Evolutionary conservation across 768 basidiomycete species (phyloP), one percentile per base, ranked within the genome.

Genomic region (Trametes villosa): DNA sequence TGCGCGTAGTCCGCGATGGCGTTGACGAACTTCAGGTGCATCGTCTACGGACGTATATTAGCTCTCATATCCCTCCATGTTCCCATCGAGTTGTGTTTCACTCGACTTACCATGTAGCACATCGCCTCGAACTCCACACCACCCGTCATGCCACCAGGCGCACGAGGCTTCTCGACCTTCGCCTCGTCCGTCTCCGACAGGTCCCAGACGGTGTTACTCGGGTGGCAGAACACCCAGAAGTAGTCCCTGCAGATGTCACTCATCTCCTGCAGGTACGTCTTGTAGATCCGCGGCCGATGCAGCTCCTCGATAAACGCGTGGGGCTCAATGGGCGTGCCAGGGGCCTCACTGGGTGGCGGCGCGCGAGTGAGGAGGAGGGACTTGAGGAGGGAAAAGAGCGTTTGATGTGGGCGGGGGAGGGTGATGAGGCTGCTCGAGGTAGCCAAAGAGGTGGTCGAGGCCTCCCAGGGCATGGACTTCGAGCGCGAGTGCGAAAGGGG

Each of bases 101-200:
- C n/a, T n/a, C n/a, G n/a, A 78, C 92, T 65, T 68, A 98, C 96
- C 68, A 96, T 86, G 74, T 98, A 98, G 17, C 84, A 83, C 87
- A 98, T 96, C 4, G 96, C 96, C 76, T 99, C 97, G 70, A 89
- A 96, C 70, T 99, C 97, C 13, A 99, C 97, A 6, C 97, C 97
- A 7, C 96, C 97, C 0, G 97, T 98, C 88, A 98, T 98, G 17
- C 97, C 96, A 6, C 95, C 94, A 3, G 97, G 97, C 13, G 97
- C 96, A 57, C 91, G 82, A 15, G 94, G 94, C 69, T 88, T 91
- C 75, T 97, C 96, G 4, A 94, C 93, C 60, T 85, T 84, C 2
- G 77, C 83, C 70, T 94, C 89, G 70, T 98, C 93, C 2, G 92
- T 89, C 66, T 96, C 90, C 9, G 81, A 73, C 20, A 97, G 76